Base-by-base conservation (phyloP, 768 basidiomycete species). In the Tulasnella sp. region DNA sequence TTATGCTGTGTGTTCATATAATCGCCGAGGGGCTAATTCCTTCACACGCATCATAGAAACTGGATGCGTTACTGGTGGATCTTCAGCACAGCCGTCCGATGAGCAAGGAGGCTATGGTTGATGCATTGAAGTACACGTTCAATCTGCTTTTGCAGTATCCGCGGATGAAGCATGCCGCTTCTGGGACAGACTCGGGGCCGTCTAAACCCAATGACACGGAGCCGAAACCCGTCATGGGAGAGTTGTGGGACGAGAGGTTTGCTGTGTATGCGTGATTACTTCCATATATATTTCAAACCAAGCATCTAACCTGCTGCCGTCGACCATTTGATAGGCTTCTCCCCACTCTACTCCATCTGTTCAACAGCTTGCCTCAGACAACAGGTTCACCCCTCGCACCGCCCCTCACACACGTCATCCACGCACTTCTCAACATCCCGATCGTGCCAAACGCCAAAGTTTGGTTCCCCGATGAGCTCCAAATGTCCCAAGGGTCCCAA, bases 81-180 rank as follows among this genome's bases (percentile, higher is more conserved):
- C 44, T 55, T 19, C 45, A 49, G 25, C 70, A 73, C 42, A 77
- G 80, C 59, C 66, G 76, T 19, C 74, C 77, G 62, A 74, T 80
- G 72, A 74, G 81, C 29, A 77, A 76, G 64, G 87, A 89, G 57
- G 89, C 92, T 2, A 77, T 86, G 73, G 77, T 79, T 2, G 92
- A 97, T 69, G 68, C 92, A 24, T 76, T 97, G 58, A 97, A 97
- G 67, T 76, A 92, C 49, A 74, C 79, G 2, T 92, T 89, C 70
- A 92, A 94, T 68, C 68, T 94, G 29, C 73, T 90, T 52, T 69
- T 82, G 43, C 85, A 87, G 67, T 92, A 89, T 70, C 89, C 89
- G 3, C 88, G 63, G 19, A 64, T 68, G 54, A 34, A 64, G 31
- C 63, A 70, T 62, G 54, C 44, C 55, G 5, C 34, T 15, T 61